Conservation (phyloP, 2,329 filamentous ascomycete species). For the Calonectria pseudoreteaudii region DNA sequence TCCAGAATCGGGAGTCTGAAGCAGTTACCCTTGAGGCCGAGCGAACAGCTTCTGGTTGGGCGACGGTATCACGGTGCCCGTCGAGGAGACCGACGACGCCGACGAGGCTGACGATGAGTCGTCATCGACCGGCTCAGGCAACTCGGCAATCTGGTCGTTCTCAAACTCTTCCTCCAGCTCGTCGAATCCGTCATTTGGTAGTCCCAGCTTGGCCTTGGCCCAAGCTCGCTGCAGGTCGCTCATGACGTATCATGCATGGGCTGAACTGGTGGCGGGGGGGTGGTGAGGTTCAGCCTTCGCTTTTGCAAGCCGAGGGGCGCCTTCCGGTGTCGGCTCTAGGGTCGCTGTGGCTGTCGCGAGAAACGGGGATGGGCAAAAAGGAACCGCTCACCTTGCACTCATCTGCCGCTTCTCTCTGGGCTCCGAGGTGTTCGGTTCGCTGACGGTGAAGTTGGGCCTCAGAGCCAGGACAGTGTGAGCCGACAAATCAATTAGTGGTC, state of each 20-base stretch:
- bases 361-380: background rate
- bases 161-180: constrained; percentile 67
- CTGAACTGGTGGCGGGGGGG: constrained; percentile 29
- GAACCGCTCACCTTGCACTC: background rate
- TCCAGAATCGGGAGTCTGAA: constrained; percentile 9
- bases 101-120: constrained; percentile 81
- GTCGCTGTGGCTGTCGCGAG: background rate
- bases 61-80: constrained; percentile 89
- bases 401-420: constrained; percentile 8
- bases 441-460: constrained; percentile 18
- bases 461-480: constrained; percentile 20
- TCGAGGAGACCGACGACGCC: constrained; percentile 88
- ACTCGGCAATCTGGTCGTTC: constrained; percentile 58
- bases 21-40: constrained; percentile 71
- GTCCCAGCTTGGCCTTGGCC: constrained; percentile 78
- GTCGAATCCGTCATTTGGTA: constrained; percentile 63
- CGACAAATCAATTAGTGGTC: constrained; percentile 24
- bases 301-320: background rate
- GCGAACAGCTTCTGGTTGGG: constrained; percentile 80
- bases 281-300: constrained; percentile 32
- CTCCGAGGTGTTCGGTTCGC: constrained; percentile 1
- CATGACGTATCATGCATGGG: constrained; percentile 63
- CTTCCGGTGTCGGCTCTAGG: constrained; percentile 7
- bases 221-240: constrained; percentile 85
- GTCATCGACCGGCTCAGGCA: constrained; percentile 62